Percentiles rank a stretch among this genome's conserved stretches.
Conservation (phyloP, 495 filamentous ascomycete genomes). For the Neurospora sp. region DNA sequence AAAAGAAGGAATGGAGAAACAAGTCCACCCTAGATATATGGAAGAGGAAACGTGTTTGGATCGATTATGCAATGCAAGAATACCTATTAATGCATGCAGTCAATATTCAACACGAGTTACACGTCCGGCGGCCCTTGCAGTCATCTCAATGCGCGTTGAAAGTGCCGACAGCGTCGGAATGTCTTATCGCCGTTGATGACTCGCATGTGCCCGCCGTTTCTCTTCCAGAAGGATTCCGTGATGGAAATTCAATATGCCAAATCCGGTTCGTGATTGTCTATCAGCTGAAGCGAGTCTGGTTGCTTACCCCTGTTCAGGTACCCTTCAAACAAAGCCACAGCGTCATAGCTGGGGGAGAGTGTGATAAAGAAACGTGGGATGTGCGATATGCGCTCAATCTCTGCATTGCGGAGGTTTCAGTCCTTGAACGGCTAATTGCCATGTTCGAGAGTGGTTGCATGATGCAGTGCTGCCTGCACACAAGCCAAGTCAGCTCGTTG, state of each 20-base stretch:
- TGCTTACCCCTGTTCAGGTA: background rate
- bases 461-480: background rate
- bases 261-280: background rate
- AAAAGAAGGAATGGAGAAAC: too few species aligned
- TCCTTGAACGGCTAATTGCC: background rate
- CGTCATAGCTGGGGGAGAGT: background rate
- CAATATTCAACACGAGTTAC: background rate
- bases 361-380: background rate
- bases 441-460: background rate
- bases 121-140: background rate
- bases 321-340: background rate
- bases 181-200: background rate
- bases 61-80: too few species aligned
- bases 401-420: background rate
- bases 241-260: background rate
- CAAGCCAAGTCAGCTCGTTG: too few species aligned
- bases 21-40: too few species aligned
- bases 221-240: background rate
- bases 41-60: too few species aligned
- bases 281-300: background rate
- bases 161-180: background rate
- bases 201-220: background rate
- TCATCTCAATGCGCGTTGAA: background rate
- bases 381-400: background rate
- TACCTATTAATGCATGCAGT: too few species aligned